Evolutionary conservation across 1,139 yeast genomes (phyloP).

Genomic region (Scheffersomyces parashehatae): DNA sequence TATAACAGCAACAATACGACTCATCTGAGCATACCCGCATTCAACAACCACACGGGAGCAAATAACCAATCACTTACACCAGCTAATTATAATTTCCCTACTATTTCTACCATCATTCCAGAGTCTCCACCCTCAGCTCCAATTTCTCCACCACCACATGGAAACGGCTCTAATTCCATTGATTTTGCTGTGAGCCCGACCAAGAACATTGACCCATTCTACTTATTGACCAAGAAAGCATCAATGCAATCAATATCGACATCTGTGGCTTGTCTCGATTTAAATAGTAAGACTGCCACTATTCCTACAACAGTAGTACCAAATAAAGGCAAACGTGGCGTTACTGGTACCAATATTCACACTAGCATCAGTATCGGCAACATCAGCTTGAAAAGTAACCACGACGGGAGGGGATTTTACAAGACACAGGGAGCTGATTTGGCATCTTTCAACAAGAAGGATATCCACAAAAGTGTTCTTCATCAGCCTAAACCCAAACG

Average conservation of each 20-base stretch:
- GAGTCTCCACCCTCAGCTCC: slow-evolving; percentile 52
- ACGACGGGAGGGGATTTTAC: too few relatives aligned
- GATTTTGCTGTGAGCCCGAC: slow-evolving; percentile 6
- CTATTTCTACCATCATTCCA: slow-evolving; percentile 27
- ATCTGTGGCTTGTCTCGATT: slow-evolving; percentile 35
- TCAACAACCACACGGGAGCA: background rate
- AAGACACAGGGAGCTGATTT: too few relatives aligned
- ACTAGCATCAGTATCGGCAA: too few relatives aligned
- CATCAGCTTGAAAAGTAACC: too few relatives aligned
- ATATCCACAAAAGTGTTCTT: slow-evolving; percentile 4
- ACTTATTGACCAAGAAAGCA: slow-evolving; percentile 18
- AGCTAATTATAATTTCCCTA: slow-evolving; percentile 5
- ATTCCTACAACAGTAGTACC: too few relatives aligned
- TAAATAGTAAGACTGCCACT: slow-evolving; percentile 6
- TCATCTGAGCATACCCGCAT: too few relatives aligned
- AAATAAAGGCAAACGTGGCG: background rate
- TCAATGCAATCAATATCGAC: slow-evolving; percentile 22
- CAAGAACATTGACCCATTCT: slow-evolving; percentile 6
- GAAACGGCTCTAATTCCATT: slow-evolving; percentile 2
- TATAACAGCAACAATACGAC: background rate
- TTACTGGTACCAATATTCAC: too few relatives aligned
- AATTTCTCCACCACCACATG: slow-evolving; percentile 35
- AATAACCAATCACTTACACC: background rate
- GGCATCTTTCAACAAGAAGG: background rate
- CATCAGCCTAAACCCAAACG: slow-evolving; percentile 23